These are phyloP conservation scores for Suillus alpinus DNA, from an alignment of 768 basidiomycete genomes.

Conservation along the genomic window DNA sequence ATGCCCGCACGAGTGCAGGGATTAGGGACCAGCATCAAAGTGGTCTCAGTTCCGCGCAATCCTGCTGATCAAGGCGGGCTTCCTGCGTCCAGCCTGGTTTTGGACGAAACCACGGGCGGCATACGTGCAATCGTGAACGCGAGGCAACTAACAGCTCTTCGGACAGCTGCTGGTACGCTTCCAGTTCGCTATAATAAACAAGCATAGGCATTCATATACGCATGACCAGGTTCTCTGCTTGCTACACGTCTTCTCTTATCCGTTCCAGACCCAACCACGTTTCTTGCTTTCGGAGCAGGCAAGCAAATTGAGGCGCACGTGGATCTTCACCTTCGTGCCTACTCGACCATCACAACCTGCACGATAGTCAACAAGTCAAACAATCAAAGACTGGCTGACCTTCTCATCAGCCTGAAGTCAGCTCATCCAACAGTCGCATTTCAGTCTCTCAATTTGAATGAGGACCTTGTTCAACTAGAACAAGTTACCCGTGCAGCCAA, in stretches of 20 bases:
- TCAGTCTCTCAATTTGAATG: constrained; percentile 8
- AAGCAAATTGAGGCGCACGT: constrained; percentile 68
- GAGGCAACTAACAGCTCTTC: constrained; percentile 67
- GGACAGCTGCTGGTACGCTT: constrained; percentile 74
- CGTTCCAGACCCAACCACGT: constrained; percentile 30
- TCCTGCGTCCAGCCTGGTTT: constrained; percentile 71
- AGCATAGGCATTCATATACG: not conserved
- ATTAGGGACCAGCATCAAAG: constrained; percentile 68
- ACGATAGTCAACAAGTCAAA: constrained; percentile 62
- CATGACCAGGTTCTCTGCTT: constrained; percentile 57
- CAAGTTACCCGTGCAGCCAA: constrained; percentile 31
- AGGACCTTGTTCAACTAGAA: constrained; percentile 2
- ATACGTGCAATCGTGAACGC: constrained; percentile 82
- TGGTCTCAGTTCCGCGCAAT: constrained; percentile 69
- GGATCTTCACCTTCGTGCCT: constrained; percentile 56
- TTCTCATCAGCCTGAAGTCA: constrained; percentile 31
- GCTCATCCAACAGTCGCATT: constrained; percentile 26
- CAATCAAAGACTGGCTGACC: constrained; percentile 44
- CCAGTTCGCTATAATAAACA: not conserved
- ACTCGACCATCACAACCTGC: constrained; percentile 49
- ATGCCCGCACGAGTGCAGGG: constrained; percentile 73
- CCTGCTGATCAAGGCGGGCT: constrained; percentile 50
- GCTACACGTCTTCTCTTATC: constrained; percentile 56
- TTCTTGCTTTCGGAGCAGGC: constrained; percentile 74
- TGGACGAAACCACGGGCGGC: constrained; percentile 68